A percentile compares a stretch with the other conserved stretches of the same genome.
Conservation (phyloP, 1,284 basidiomycete species). For the Microbotryum silenes-acaulis region DNA sequence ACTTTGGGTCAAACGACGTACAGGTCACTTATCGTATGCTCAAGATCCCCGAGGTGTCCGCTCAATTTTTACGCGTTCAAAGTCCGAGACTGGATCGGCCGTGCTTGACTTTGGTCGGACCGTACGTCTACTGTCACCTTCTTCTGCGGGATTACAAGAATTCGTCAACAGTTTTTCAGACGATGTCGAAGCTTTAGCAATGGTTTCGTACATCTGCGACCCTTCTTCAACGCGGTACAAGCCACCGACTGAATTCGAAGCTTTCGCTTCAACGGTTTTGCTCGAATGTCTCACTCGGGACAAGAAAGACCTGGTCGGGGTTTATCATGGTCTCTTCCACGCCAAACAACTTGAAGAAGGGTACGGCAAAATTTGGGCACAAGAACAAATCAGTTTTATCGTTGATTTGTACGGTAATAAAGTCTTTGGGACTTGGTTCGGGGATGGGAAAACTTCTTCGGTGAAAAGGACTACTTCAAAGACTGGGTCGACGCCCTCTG, state of each 20-base stretch:
- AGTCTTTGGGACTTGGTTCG: slow-evolving; percentile 8
- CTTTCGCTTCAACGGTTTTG: slow-evolving; percentile 64
- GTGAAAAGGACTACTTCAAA: neutral
- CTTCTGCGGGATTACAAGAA: slow-evolving; percentile 60
- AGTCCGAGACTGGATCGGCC: slow-evolving; percentile 64
- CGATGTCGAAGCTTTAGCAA: slow-evolving; percentile 46
- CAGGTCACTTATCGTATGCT: slow-evolving; percentile 83
- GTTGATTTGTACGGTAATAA: slow-evolving; percentile 17
- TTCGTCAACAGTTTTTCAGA: slow-evolving; percentile 79
- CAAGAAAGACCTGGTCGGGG: slow-evolving; percentile 66
- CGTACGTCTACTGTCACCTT: slow-evolving; percentile 53
- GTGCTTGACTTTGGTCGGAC: slow-evolving; percentile 70
- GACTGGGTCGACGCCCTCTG: neutral
- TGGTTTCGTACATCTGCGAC: slow-evolving; percentile 30
- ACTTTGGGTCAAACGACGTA: slow-evolving; percentile 81
- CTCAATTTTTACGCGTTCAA: slow-evolving; percentile 72
- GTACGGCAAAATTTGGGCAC: neutral
- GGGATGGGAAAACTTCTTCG: slow-evolving; percentile 1
- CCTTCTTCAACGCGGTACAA: neutral
- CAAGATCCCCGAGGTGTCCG: slow-evolving; percentile 87
- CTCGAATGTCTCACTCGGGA: slow-evolving; percentile 83
- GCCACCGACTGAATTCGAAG: slow-evolving; percentile 55
- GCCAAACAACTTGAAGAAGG: slow-evolving; percentile 37
- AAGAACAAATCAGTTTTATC: slow-evolving; percentile 16
- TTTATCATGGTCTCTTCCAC: slow-evolving; percentile 62